phyloP scores from a whole-genome alignment of 139 green algal genomes.

The Haematococcus sp. region DNA sequence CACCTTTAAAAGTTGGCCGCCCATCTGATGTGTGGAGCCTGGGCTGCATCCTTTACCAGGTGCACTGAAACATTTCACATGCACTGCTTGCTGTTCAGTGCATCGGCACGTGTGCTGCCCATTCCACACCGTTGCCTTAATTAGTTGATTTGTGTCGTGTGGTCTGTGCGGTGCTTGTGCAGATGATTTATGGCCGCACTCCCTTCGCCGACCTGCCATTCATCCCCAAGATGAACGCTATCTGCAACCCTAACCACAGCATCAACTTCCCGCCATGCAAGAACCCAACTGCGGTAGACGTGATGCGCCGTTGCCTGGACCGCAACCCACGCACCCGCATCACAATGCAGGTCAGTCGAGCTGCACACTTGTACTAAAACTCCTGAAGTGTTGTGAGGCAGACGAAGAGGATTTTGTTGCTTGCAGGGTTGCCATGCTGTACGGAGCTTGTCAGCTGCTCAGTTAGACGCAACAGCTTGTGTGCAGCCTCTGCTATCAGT shows the following conservation, averaged over 20 bases:
- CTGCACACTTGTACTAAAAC: neutral
- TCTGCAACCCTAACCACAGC: conserved; percentile 42
- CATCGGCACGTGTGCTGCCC: neutral
- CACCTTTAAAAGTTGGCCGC: conserved; percentile 75
- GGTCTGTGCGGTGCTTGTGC: neutral
- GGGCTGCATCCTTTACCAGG: conserved; percentile 31
- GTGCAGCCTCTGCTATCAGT: no score
- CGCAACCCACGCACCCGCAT: conserved; percentile 77
- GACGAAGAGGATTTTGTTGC: neutral
- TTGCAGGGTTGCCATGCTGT: neutral
- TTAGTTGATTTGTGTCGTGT: no score
- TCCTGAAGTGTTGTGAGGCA: no score
- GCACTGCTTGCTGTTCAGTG: neutral
- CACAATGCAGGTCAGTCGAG: conserved; percentile 65
- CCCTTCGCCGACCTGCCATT: conserved; percentile 82
- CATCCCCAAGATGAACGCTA: conserved; percentile 80
- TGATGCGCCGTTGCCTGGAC: conserved; percentile 75
- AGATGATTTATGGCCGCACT: conserved; percentile 76
- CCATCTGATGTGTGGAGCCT: conserved; percentile 87
- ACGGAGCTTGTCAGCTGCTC: neutral
- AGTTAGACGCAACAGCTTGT: no score
- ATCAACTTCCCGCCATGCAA: conserved; percentile 53
- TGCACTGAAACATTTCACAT: neutral
- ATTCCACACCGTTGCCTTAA: no score
- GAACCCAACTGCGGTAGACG: conserved; percentile 43